phyloP scores from a whole-genome alignment of 2,329 filamentous ascomycete genomes.

The Alternaria sp. region DNA sequence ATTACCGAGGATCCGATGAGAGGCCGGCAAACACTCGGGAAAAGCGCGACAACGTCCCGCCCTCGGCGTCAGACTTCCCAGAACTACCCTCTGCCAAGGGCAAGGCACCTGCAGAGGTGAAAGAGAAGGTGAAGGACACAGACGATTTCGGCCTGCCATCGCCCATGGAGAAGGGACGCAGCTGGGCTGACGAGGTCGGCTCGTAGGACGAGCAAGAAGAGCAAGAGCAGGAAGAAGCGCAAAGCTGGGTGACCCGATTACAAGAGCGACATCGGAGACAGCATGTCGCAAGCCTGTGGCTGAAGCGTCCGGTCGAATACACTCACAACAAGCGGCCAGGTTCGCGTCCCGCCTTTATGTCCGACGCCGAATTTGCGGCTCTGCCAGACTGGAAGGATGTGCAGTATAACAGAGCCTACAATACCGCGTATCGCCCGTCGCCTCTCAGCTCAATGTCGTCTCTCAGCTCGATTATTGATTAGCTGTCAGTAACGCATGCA shows the following conservation, averaged over 20 bases:
- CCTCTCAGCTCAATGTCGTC: not conserved
- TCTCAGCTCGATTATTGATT: not conserved
- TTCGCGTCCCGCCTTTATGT: not conserved
- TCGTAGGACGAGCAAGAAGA: conserved; percentile 22
- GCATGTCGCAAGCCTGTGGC: not conserved
- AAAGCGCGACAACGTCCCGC: conserved; percentile 34
- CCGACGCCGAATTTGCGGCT: conserved; percentile 2
- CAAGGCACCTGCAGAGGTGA: conserved; percentile 20
- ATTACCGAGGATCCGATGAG: conserved; percentile 19
- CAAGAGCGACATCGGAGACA: not conserved
- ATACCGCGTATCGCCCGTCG: not conserved
- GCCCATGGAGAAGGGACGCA: conserved; percentile 40
- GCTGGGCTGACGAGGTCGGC: conserved; percentile 56
- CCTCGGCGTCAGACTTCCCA: conserved; percentile 54
- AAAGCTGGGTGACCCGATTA: not conserved
- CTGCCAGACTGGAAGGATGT: conserved; percentile 4
- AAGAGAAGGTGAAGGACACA: conserved; percentile 13
- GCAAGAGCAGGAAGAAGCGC: not conserved
- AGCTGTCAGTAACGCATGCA: not conserved
- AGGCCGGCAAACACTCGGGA: conserved; percentile 10
- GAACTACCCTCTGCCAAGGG: conserved; percentile 46
- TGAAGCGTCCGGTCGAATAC: not conserved
- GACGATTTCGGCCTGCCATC: conserved; percentile 42
- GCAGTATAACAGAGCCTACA: not conserved
- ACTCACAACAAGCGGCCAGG: not conserved